Evolutionary conservation across 192 early-diverging fungal genomes (phyloP).

Genomic region (Umbelopsis sp.): DNA sequence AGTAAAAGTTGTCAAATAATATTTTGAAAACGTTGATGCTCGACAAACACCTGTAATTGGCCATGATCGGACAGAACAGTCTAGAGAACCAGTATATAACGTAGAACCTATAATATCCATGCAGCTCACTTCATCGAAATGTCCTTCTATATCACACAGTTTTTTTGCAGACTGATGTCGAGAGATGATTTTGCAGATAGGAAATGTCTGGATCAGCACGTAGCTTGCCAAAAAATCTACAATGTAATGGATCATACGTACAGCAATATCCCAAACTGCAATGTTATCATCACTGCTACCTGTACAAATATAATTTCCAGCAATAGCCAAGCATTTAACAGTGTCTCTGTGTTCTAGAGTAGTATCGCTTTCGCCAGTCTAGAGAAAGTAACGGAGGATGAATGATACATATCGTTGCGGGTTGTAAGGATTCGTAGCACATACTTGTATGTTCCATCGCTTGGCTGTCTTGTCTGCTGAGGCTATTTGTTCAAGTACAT

Average conservation of each 20-base stretch:
- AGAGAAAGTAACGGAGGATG: conserved; percentile 20
- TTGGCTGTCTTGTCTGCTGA: conserved; percentile 92
- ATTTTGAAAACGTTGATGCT: conserved; percentile 24
- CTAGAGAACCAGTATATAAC: conserved; percentile 81
- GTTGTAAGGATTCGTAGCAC: not conserved
- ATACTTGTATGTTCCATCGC: conserved; percentile 84
- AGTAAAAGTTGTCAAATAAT: conserved; percentile 15
- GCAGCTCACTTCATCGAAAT: conserved; percentile 87
- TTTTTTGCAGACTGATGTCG: conserved; percentile 66
- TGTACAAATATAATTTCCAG: conserved; percentile 75
- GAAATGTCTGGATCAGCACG: not conserved
- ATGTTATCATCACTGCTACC: conserved; percentile 86
- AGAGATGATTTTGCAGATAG: not conserved
- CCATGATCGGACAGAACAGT: conserved; percentile 87
- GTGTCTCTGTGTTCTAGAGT: conserved; percentile 80
- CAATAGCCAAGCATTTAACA: conserved; percentile 68
- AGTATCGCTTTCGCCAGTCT: conserved; percentile 73
- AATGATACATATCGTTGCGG: not conserved
- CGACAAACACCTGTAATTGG: conserved; percentile 55
- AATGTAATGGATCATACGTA: conserved; percentile 44
- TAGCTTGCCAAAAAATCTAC: not conserved
- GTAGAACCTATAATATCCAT: conserved; percentile 59
- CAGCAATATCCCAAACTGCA: conserved; percentile 85
- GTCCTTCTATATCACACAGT: conserved; percentile 77
- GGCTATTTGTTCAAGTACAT: conserved; percentile 39